Base-by-base conservation (phyloP, 805 yeast genomes). In the Ogataea pini region DNA sequence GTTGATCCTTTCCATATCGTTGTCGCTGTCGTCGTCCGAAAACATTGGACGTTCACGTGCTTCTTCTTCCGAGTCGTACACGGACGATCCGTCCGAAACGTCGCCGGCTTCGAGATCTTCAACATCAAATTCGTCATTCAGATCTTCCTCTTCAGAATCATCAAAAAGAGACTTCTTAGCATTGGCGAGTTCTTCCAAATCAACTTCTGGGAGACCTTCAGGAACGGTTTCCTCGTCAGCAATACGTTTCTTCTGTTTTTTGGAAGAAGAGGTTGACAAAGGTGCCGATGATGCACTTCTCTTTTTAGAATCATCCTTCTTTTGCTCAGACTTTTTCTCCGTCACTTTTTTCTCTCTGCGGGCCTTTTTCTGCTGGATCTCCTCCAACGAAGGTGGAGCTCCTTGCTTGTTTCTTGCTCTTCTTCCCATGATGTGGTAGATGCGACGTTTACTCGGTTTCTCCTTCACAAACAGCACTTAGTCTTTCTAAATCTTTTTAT, bases 321-420 rank as follows among this genome's bases (percentile, higher is more conserved):
- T n/a, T n/a, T 76, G 44, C 38, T 25, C 36, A 20, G 31, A 45
- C 18, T 31, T 31, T 31, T 54, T 53, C 49, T 62, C 61, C 47
- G 58, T 61, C 42, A 62, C 65, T 54, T 61, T 63, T 31, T 60
- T 60, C 44, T 72, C 75, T 59, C 70, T 77, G 52, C 77, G 76
- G 33, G 56, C 61, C 56, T 67, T 70, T 24, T 57, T 58, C 13
- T 68, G 69, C 56, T 81, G 81, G 67, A 91, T 84, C 62, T 92
- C 96, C 38, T 92, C 98, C 53, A 84, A 73, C 5, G 90, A 65
- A 29, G 97, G 97, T 58, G 98, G 98, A 50, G 79, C 87, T 39
- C 89, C 94, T 72, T 92, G 98, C 76, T 89, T 92, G 62, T 89
- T 86, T 70, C 86, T 89, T 50, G 89, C 88, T 75, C 88, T 85